phyloP scores from a whole-genome alignment of 331 rosid genomes.

The Malus hybrid region DNA sequence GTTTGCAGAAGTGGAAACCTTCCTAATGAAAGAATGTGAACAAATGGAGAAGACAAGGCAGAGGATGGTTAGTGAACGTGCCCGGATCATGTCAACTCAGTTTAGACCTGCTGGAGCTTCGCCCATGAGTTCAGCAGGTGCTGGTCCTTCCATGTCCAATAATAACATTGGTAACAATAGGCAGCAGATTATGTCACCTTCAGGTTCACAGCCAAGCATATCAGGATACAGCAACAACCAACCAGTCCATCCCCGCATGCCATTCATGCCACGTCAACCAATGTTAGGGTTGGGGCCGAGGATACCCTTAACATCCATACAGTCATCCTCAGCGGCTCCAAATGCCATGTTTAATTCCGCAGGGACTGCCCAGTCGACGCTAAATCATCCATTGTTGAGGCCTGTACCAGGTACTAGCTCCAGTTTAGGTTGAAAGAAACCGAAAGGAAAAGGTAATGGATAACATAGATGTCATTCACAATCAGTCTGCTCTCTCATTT shows the following conservation, averaged over 20 bases:
- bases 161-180: constrained; percentile 54
- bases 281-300: constrained; percentile 87
- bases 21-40: constrained; percentile 93
- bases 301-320: constrained; percentile 75
- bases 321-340: constrained; percentile 62
- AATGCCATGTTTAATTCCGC: constrained; percentile 64
- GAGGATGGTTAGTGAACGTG: constrained; percentile 66
- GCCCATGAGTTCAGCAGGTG: constrained; percentile 41
- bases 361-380: constrained; percentile 50
- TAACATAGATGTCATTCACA: constrained; percentile 28
- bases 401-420: constrained; percentile 87
- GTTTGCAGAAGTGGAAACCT: constrained; percentile 91
- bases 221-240: constrained; percentile 71
- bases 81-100: constrained; percentile 58
- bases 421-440: constrained; percentile 62
- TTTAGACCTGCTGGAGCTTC: constrained; percentile 64
- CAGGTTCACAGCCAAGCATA: constrained; percentile 79
- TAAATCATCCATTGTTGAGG: constrained; percentile 77
- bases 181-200: constrained; percentile 64
- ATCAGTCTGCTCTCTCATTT: constrained; percentile 15
- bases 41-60: constrained; percentile 86
- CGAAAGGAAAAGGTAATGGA: constrained; percentile 19
- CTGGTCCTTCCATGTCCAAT: constrained; percentile 64
- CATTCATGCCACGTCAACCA: constrained; percentile 66
- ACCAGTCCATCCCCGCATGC: constrained; percentile 73